phyloP scores from a whole-genome alignment of 352 stramenopile species.

The Globisporangium perplexum region DNA sequence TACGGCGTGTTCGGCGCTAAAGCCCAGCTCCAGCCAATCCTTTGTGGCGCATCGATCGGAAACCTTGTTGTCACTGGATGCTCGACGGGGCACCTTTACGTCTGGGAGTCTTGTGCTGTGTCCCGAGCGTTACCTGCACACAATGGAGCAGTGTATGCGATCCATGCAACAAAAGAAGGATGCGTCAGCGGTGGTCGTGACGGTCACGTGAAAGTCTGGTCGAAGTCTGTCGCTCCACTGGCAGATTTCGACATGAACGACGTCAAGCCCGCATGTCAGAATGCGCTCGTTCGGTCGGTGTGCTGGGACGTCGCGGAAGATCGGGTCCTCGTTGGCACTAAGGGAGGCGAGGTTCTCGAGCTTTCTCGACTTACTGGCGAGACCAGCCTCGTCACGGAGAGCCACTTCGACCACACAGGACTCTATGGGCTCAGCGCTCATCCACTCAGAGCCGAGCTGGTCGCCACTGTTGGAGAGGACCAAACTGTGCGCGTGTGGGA shows the following conservation, averaged over 20 bases:
- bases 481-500: slow-evolving; percentile 69
- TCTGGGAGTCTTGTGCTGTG: slow-evolving; percentile 63
- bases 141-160: slow-evolving; percentile 55
- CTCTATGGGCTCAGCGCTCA: slow-evolving; percentile 49
- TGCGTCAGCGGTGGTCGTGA: slow-evolving; percentile 58
- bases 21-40: slow-evolving; percentile 43
- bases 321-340: slow-evolving; percentile 61
- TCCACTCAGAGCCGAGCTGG: slow-evolving; percentile 36
- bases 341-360: slow-evolving; percentile 60
- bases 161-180: slow-evolving; percentile 47
- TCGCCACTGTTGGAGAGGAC: slow-evolving; percentile 67
- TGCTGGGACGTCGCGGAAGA: slow-evolving; percentile 68
- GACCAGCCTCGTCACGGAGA: slow-evolving; percentile 60
- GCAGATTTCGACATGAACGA: slow-evolving; percentile 59
- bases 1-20: slow-evolving; percentile 62
- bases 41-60: slow-evolving; percentile 57
- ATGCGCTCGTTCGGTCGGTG: slow-evolving; percentile 42
- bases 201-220: slow-evolving; percentile 73
- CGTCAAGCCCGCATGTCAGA: slow-evolving; percentile 41
- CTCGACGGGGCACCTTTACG: slow-evolving; percentile 61
- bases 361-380: slow-evolving; percentile 56
- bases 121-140: slow-evolving; percentile 55
- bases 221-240: slow-evolving; percentile 33
- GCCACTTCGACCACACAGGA: slow-evolving; percentile 43
- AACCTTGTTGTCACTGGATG: slow-evolving; percentile 48